phyloP scores from a whole-genome alignment of 2,329 filamentous ascomycete genomes.

The Nigrospora osmanthi region DNA sequence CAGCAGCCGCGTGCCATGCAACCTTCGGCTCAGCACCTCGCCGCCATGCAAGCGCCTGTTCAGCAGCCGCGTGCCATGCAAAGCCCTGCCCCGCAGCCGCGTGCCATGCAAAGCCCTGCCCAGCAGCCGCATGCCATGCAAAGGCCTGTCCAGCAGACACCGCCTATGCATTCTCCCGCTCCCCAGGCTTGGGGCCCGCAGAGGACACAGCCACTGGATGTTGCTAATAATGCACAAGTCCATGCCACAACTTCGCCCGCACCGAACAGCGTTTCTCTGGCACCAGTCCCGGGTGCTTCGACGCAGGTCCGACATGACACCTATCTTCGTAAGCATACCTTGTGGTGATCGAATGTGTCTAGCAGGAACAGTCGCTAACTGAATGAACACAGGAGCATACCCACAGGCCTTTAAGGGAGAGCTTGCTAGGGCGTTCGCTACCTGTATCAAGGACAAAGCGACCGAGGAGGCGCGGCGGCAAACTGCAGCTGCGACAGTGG shows the following conservation, averaged over 20 bases:
- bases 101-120: background rate
- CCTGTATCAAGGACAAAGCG: conserved; percentile 1
- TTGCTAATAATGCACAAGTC: no score
- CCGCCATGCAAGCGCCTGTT: background rate
- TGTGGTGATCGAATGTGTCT: conserved; percentile 7
- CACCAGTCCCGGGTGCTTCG: background rate
- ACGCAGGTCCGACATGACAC: background rate
- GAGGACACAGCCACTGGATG: no score
- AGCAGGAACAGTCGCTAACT: background rate
- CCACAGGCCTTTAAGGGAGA: conserved; percentile 10
- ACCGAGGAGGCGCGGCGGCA: conserved; percentile 2
- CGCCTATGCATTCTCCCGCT: background rate
- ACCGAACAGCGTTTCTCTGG: background rate
- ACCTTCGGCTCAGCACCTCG: background rate
- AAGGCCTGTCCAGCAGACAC: background rate
- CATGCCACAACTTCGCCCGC: background rate
- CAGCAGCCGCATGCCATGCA: background rate
- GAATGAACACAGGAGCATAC: background rate
- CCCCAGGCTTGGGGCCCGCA: background rate
- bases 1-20: no score
- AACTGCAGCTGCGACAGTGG: conserved; percentile 6
- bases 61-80: no score
- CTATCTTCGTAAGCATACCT: conserved; percentile 1
- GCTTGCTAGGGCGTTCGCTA: conserved; percentile 8
- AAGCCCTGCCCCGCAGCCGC: background rate